These are phyloP conservation scores for Penicillium lividum DNA, from an alignment of 495 filamentous ascomycete species.

Conservation along the genomic window DNA sequence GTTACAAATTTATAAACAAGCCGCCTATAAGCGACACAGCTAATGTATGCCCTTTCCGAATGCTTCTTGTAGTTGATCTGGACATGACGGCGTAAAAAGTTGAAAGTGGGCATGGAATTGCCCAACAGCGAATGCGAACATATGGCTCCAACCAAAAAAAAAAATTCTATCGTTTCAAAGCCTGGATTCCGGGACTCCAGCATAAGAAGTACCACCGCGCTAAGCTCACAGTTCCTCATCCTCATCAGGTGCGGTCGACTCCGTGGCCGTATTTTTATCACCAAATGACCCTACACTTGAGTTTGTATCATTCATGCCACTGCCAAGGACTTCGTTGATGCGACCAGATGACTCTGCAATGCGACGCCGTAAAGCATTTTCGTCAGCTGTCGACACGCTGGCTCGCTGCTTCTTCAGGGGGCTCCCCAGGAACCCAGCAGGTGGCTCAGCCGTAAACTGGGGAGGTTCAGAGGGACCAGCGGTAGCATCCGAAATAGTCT, in stretches of 20 bases:
- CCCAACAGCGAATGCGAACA: background rate
- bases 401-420: constrained; percentile 83
- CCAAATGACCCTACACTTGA: constrained; percentile 18
- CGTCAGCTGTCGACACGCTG: constrained; percentile 64
- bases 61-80: constrained; percentile 27
- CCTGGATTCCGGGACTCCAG: background rate
- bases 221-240: constrained; percentile 44
- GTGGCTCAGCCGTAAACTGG: constrained; percentile 31
- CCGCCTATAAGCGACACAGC: constrained; percentile 19
- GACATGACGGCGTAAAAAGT: constrained; percentile 31
- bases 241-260: constrained; percentile 26
- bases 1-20: constrained; percentile 16
- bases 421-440: constrained; percentile 64
- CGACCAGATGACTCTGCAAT: constrained; percentile 46
- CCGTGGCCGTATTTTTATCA: constrained; percentile 12
- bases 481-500: constrained; percentile 16
- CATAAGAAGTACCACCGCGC: background rate
- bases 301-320: constrained; percentile 15
- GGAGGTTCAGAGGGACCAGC: constrained; percentile 29
- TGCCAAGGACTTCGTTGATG: constrained; percentile 37
- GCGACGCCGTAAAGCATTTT: constrained; percentile 51
- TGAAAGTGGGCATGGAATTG: background rate
- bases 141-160: background rate
- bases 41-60: constrained; percentile 25
- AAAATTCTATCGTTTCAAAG: constrained; percentile 13